Evolutionary conservation across 1,284 basidiomycete species (phyloP).

Genomic region (Boletus smithii): DNA sequence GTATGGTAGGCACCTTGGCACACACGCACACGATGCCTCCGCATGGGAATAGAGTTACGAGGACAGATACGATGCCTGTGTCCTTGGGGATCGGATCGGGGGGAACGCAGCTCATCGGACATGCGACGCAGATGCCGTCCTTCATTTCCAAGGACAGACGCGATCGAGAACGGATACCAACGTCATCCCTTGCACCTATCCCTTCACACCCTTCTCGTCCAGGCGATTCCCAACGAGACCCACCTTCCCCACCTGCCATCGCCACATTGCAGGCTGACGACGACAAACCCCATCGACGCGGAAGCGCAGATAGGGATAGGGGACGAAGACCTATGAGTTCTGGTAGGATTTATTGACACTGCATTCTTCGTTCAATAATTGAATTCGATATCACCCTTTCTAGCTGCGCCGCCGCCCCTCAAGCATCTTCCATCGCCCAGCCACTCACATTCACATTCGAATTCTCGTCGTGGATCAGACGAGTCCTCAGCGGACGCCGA

Average conservation of each 20-base stretch:
- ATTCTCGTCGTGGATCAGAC: slow-evolving; percentile 26
- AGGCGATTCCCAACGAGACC: slow-evolving; percentile 25
- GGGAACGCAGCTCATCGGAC: slow-evolving; percentile 28
- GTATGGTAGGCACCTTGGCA: slow-evolving; percentile 1
- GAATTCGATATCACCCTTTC: slow-evolving; percentile 1
- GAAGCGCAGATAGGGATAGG: slow-evolving; percentile 17
- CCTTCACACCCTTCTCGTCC: slow-evolving; percentile 15
- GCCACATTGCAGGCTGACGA: slow-evolving; percentile 31
- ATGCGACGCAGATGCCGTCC: slow-evolving; percentile 20
- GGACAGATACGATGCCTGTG: slow-evolving; percentile 30
- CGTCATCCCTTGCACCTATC: slow-evolving; percentile 25
- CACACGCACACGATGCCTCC: slow-evolving; percentile 24
- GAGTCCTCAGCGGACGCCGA: slow-evolving; percentile 31
- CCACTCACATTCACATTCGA: slow-evolving; percentile 21
- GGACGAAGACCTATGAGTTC: slow-evolving; percentile 29
- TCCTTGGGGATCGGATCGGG: slow-evolving; percentile 26
- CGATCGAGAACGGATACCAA: slow-evolving; percentile 27
- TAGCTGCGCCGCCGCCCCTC: slow-evolving; percentile 16
- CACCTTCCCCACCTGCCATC: slow-evolving; percentile 31
- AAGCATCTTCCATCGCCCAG: slow-evolving; percentile 27
- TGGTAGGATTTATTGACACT: slow-evolving; percentile 17
- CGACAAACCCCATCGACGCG: slow-evolving; percentile 23
- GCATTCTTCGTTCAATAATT: slow-evolving; percentile 2
- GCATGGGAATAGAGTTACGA: slow-evolving; percentile 24
- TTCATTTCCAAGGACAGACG: slow-evolving; percentile 31